These are phyloP conservation scores for Eutrema yunnanense DNA, from an alignment of 345 rosid species.

Conservation along the genomic window DNA sequence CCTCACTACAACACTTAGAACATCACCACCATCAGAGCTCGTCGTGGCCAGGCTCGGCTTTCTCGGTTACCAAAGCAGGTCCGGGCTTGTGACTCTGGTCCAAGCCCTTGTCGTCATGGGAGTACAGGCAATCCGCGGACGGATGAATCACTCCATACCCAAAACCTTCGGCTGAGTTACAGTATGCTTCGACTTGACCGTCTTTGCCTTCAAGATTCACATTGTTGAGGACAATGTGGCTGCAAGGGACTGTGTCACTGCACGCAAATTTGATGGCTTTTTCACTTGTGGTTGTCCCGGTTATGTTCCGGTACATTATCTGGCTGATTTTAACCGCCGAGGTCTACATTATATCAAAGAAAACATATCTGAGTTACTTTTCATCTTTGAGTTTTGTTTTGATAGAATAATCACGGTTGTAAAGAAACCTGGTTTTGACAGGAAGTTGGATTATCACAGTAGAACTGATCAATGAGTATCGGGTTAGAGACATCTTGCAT, in stretches of 20 bases:
- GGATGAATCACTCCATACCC: conserved; percentile 82
- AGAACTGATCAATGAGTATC: conserved; percentile 94
- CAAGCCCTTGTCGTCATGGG: conserved; percentile 53
- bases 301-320: conserved; percentile 85
- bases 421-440: conserved; percentile 78
- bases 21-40: conserved; percentile 21
- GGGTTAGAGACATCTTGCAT: conserved; percentile 88
- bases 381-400: not conserved
- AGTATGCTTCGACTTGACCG: conserved; percentile 80
- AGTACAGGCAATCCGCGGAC: conserved; percentile 81
- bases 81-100: conserved; percentile 13
- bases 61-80: not conserved
- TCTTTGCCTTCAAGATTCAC: conserved; percentile 74
- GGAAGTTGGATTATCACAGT: conserved; percentile 76
- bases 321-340: conserved; percentile 79
- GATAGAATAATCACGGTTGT: not conserved
- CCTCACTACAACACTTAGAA: conserved; percentile 20
- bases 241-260: conserved; percentile 90
- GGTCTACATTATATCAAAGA: conserved; percentile 41
- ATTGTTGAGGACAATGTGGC: conserved; percentile 68
- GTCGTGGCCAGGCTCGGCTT: conserved; percentile 25
- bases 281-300: conserved; percentile 74
- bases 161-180: conserved; percentile 89
- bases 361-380: not conserved
- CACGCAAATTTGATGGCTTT: conserved; percentile 91